These are phyloP conservation scores for Chalciporus pseudorubinellus DNA, from an alignment of 768 basidiomycete species.

Conservation along the genomic window DNA sequence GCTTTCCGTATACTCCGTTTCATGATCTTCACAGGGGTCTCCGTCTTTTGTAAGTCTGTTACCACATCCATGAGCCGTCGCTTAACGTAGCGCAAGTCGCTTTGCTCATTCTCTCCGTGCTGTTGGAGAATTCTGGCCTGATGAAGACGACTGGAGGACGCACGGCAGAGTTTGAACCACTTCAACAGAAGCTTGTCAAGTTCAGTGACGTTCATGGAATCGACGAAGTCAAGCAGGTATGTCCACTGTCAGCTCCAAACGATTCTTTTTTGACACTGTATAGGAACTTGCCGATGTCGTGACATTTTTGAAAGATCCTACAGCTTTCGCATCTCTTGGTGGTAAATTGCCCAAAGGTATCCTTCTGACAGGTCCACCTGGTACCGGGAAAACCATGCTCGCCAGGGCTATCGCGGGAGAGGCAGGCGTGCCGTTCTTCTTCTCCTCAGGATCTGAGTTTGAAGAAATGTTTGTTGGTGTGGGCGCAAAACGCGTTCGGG, in stretches of 20 bases:
- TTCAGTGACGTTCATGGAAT: conserved; percentile 97
- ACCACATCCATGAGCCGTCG: background rate
- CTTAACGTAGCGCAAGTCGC: conserved; percentile 44
- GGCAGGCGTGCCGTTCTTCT: conserved; percentile 96
- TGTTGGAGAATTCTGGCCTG: conserved; percentile 91
- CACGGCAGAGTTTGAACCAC: conserved; percentile 79
- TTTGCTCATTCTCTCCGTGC: conserved; percentile 78
- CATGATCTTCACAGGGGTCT: conserved; percentile 51
- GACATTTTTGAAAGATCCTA: conserved; percentile 92
- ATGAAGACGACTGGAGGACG: conserved; percentile 81
- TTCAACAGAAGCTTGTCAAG: conserved; percentile 76
- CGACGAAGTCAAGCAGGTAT: conserved; percentile 91
- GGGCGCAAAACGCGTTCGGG: conserved; percentile 92
- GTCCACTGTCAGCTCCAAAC: conserved; percentile 16
- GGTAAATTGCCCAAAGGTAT: conserved; percentile 95
- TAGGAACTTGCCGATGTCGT: conserved; percentile 94
- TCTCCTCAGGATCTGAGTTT: conserved; percentile 94
- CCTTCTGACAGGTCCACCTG: conserved; percentile 84
- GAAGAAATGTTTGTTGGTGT: conserved; percentile 98
- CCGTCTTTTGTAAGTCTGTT: conserved; percentile 60
- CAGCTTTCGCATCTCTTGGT: conserved; percentile 84
- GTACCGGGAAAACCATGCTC: conserved; percentile 84
- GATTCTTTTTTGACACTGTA: conserved; percentile 4
- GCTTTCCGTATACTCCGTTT: conserved; percentile 62
- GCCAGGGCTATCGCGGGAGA: conserved; percentile 97